Percentiles rank a stretch among this genome's conserved stretches.
Evolutionary conservation across 306 rosid genomes (phyloP).

Genomic region (Hippophae rhamnoides): DNA sequence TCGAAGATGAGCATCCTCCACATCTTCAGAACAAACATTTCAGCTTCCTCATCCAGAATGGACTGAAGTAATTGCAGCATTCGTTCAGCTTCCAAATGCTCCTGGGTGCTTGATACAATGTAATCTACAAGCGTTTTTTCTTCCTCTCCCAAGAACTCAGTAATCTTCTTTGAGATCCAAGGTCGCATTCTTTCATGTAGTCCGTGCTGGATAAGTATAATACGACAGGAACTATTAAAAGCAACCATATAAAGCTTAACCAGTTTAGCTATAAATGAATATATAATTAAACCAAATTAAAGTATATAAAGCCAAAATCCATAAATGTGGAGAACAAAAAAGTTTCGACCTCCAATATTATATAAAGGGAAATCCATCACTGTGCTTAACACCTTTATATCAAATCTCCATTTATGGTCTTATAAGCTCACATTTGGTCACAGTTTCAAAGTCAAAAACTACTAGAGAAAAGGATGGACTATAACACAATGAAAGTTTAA

Average conservation of each 20-base stretch:
- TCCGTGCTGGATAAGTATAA: constrained; percentile 49
- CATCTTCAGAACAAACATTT: constrained; percentile 99
- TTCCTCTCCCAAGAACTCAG: constrained; percentile 91
- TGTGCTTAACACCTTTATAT: too few relatives aligned
- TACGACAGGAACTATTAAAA: neutral
- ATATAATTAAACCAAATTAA: too few relatives aligned
- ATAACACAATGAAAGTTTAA: too few relatives aligned
- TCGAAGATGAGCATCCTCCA: constrained; percentile 99
- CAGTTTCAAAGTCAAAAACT: too few relatives aligned
- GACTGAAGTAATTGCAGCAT: constrained; percentile 92
- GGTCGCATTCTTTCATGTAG: constrained; percentile 96
- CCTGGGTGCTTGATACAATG: constrained; percentile 87
- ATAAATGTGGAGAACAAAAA: too few relatives aligned
- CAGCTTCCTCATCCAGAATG: constrained; percentile 96
- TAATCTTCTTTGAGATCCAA: constrained; percentile 91
- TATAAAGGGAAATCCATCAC: too few relatives aligned
- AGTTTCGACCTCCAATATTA: too few relatives aligned
- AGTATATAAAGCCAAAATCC: too few relatives aligned
- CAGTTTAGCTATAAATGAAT: too few relatives aligned
- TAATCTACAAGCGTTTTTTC: constrained; percentile 87
- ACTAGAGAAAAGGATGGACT: too few relatives aligned
- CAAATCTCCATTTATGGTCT: too few relatives aligned
- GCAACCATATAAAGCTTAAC: neutral
- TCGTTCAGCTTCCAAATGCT: constrained; percentile 85
- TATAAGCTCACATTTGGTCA: too few relatives aligned